Evolutionary conservation across 2,329 filamentous ascomycete genomes (phyloP), one percentile per base, ranked within the genome.

Genomic region (Ophiocordyceps camponoti-leonardi): DNA sequence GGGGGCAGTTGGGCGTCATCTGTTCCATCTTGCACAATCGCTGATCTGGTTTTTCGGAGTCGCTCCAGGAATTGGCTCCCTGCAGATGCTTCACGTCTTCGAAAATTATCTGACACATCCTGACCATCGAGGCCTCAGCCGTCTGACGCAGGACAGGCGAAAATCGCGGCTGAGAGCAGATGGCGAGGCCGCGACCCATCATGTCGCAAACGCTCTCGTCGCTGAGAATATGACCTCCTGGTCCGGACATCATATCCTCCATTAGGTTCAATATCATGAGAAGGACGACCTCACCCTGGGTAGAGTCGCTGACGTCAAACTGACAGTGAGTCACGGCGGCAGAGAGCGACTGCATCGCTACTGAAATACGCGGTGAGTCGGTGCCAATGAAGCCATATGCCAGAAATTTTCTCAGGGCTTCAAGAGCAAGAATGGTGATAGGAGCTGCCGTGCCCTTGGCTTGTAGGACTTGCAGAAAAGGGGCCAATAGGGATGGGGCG

Each of bases 61-160:
- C 77, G 35, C 81, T 75, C 13, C 78, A 78, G 20, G 79, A 75
- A 57, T 88, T 82, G 42, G 84, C 73, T 54, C 93, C 86, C 6
- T 41, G 12, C 8, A 96, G 68, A 51, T 88, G 80, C 61, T 94
- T 94, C 45, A 98, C 67, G 49, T 93, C 81, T 61, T 88, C 84
- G 59, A 98, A 98, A 55, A 98, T 94, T 52, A 94, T 87, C 64
- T 98, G 92, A 59, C 92, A 96, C 92, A 98, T 98, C 53, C 86
- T 86, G 42, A 96, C 86, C 88, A 98, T 95, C 46, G 87, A 83
- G 57, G 94, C 92, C 63, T 98, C 92, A 2, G 92, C 92, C 19
- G 88, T 94, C 51, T 88, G 76, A 51, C 90, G 79, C 46, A 98
- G 68, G 4, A 96, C 79, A 55, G 95, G 88, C 11, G 88, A 95